Evolutionary conservation across 176 grass and related monocot genomes (phyloP).

Genomic region (Olyra latifolia): DNA sequence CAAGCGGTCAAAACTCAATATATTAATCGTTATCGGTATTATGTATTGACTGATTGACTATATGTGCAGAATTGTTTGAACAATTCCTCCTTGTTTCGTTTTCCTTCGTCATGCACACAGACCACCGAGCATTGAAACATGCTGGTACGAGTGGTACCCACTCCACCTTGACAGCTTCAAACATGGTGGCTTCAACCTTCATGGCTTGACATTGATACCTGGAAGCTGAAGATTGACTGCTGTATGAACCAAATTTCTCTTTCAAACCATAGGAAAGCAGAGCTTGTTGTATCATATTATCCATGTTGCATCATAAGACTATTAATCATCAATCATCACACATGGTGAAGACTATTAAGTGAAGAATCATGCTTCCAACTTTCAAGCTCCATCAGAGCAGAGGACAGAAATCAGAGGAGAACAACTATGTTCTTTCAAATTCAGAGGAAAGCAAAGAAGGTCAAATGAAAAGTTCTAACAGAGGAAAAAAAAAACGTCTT

Average conservation of each 20-base stretch:
- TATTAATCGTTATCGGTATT: not conserved
- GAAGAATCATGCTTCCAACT: not conserved
- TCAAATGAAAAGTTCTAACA: not conserved
- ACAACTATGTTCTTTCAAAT: not conserved
- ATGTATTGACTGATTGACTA: not conserved
- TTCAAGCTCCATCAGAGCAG: not conserved
- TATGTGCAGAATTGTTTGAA: not conserved
- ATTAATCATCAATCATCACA: not conserved
- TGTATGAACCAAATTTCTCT: not conserved
- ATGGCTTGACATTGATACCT: not conserved
- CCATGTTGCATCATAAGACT: not conserved
- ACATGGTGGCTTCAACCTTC: not conserved
- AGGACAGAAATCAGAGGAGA: not conserved
- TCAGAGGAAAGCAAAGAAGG: not conserved
- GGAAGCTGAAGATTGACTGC: not conserved
- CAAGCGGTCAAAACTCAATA: not conserved
- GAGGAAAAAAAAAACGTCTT: not conserved
- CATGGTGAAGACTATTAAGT: not conserved
- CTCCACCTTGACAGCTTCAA: not conserved
- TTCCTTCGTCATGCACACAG: not conserved
- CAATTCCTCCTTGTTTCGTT: not conserved
- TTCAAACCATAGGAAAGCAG: not conserved
- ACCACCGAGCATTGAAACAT: constrained; percentile 11
- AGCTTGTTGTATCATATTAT: not conserved
- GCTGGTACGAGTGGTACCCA: no score